Percentiles rank a stretch among this genome's conserved stretches.
phyloP scores from a whole-genome alignment of 1,284 basidiomycete species.

The Cerioporus squamosus region DNA sequence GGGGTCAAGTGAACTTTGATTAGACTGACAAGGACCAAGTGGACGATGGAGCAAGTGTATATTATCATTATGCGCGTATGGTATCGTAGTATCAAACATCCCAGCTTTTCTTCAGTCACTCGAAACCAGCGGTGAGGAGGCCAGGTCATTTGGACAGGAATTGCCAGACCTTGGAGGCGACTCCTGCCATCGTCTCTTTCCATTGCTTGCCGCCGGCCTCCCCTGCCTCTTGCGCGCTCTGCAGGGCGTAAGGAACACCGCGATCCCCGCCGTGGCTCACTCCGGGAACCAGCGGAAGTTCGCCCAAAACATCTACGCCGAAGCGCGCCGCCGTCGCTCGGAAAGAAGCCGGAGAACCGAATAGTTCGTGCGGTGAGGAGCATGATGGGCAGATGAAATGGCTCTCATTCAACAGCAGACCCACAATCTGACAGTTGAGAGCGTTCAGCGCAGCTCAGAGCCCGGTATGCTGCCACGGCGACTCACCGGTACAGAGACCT shows the following conservation, averaged over 20 bases:
- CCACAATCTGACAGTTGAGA: slow-evolving; percentile 68
- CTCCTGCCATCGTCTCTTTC: slow-evolving; percentile 49
- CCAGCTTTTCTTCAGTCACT: background rate
- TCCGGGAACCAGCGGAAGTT: slow-evolving; percentile 81
- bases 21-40: background rate
- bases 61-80: background rate
- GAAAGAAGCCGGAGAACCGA: slow-evolving; percentile 77
- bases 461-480: background rate
- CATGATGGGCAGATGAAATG: slow-evolving; percentile 88
- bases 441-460: background rate
- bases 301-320: slow-evolving; percentile 74
- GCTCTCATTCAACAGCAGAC: slow-evolving; percentile 90
- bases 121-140: too few species aligned
- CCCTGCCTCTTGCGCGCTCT: slow-evolving; percentile 28
- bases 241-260: slow-evolving; percentile 66
- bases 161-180: slow-evolving; percentile 49
- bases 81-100: background rate
- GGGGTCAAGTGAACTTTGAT: slow-evolving; percentile 15
- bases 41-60: background rate
- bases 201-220: slow-evolving; percentile 39
- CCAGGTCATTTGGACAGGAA: slow-evolving; percentile 10
- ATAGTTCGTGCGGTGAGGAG: slow-evolving; percentile 73
- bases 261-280: slow-evolving; percentile 81
- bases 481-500: slow-evolving; percentile 85
- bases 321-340: slow-evolving; percentile 65